A percentile compares a stretch with the other conserved stretches of the same genome.
Evolutionary conservation across 2,329 filamentous ascomycete species (phyloP).

Genomic region (Dothistroma septosporum): DNA sequence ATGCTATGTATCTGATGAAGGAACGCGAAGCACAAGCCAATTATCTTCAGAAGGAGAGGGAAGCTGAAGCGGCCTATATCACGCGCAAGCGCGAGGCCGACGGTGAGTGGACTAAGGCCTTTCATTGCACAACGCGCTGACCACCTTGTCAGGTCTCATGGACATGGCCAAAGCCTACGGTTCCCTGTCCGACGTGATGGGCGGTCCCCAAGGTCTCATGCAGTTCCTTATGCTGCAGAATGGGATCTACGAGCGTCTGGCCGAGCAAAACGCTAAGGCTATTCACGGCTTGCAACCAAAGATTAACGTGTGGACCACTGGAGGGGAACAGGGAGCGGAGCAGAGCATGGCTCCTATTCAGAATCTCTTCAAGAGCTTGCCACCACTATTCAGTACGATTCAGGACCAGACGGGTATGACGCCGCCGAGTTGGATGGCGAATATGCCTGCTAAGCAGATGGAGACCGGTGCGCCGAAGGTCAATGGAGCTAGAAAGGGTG

Average conservation of each 20-base stretch:
- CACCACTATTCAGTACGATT: conserved; percentile 77
- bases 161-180: conserved; percentile 80
- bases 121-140: not conserved
- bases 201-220: conserved; percentile 71
- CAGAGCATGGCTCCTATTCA: conserved; percentile 54
- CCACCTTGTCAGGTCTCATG: conserved; percentile 47
- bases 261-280: conserved; percentile 71
- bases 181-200: conserved; percentile 66
- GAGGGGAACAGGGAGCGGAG: conserved; percentile 47
- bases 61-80: conserved; percentile 53
- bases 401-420: conserved; percentile 83
- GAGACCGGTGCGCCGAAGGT: not conserved
- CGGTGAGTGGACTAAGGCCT: conserved; percentile 34
- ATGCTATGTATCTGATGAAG: conserved; percentile 35
- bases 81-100: conserved; percentile 69
- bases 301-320: conserved; percentile 88
- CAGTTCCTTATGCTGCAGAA: conserved; percentile 87
- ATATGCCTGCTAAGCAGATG: conserved; percentile 42
- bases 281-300: conserved; percentile 77
- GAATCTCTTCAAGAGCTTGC: conserved; percentile 79
- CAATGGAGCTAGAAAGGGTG: not conserved
- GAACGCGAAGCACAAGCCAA: conserved; percentile 42
- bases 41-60: conserved; percentile 19
- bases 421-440: conserved; percentile 66
- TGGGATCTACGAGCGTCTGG: conserved; percentile 71